These are phyloP conservation scores for Myriosclerotinia curreyana DNA, from an alignment of 2,329 filamentous ascomycete genomes.

Conservation along the genomic window DNA sequence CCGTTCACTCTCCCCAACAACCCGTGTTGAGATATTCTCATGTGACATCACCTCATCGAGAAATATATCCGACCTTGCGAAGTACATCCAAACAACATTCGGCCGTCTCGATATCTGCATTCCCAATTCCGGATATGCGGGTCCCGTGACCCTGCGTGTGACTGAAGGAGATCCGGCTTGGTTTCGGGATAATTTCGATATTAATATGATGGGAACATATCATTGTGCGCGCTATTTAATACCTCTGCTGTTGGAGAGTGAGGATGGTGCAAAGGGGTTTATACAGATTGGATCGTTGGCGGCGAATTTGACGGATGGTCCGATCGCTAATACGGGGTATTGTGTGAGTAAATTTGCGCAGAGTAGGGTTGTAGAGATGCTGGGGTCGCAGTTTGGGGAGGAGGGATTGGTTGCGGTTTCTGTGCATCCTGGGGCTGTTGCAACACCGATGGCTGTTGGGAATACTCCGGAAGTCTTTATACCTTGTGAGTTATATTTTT, in stretches of 20 bases:
- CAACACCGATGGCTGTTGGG: constrained; percentile 9
- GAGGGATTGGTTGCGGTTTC: constrained; percentile 14
- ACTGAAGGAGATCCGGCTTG: constrained; percentile 14
- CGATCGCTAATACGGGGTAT: constrained; percentile 21
- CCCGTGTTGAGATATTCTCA: neutral
- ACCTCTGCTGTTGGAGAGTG: constrained; percentile 13
- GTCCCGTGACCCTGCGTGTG: constrained; percentile 18
- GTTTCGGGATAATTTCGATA: constrained; percentile 16
- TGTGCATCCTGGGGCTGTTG: constrained; percentile 19
- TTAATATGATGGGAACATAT: constrained; percentile 18
- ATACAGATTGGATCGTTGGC: constrained; percentile 16
- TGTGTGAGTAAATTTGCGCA: constrained; percentile 23
- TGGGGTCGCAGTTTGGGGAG: constrained; percentile 4
- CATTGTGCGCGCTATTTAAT: constrained; percentile 16
- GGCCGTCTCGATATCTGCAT: constrained; percentile 22
- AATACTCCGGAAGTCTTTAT: constrained; percentile 20
- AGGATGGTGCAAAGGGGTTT: constrained; percentile 8
- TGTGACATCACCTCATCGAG: constrained; percentile 12
- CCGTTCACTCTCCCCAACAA: neutral
- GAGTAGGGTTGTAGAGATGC: constrained; percentile 18
- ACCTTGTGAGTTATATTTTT: constrained; percentile 10
- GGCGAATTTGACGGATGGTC: constrained; percentile 1
- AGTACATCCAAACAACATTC: neutral
- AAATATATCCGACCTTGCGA: constrained; percentile 2
- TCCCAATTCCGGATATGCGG: constrained; percentile 19